Conservation (phyloP, 1,284 basidiomycete genomes). For the Ceratorhiza oryzae-sativae region DNA sequence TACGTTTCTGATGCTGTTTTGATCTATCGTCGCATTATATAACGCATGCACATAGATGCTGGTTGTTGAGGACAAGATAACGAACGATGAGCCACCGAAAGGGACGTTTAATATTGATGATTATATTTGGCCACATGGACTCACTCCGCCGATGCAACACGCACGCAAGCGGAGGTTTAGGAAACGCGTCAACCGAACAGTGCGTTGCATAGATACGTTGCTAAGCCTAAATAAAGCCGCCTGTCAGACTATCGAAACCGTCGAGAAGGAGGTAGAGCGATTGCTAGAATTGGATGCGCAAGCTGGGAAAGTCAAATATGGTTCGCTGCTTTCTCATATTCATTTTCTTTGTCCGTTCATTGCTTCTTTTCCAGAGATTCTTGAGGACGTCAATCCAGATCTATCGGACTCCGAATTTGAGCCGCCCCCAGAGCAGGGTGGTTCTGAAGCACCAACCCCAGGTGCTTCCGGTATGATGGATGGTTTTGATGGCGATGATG, state of each 20-base stretch:
- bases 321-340: conserved; percentile 52
- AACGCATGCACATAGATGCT: conserved; percentile 67
- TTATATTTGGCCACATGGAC: conserved; percentile 96
- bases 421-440: conserved; percentile 63
- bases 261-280: conserved; percentile 95
- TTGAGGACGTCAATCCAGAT: conserved; percentile 86
- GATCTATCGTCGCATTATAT: background rate
- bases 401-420: conserved; percentile 82
- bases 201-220: conserved; percentile 51
- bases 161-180: conserved; percentile 93
- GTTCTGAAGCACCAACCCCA: conserved; percentile 62
- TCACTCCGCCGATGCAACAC: conserved; percentile 92
- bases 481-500: conserved; percentile 26
- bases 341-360: background rate
- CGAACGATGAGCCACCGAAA: conserved; percentile 63
- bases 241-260: conserved; percentile 88
- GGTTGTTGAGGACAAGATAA: conserved; percentile 79
- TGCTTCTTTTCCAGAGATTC: conserved; percentile 60
- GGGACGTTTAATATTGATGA: conserved; percentile 88
- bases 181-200: conserved; percentile 84
- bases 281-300: conserved; percentile 86
- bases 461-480: conserved; percentile 23
- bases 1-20: conserved; percentile 48
- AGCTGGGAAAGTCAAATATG: conserved; percentile 80
- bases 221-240: background rate